Percentiles rank a stretch among this genome's conserved stretches.
phyloP scores from a whole-genome alignment of 2,329 filamentous ascomycete species.

The Cordyceps fumosorosea region DNA sequence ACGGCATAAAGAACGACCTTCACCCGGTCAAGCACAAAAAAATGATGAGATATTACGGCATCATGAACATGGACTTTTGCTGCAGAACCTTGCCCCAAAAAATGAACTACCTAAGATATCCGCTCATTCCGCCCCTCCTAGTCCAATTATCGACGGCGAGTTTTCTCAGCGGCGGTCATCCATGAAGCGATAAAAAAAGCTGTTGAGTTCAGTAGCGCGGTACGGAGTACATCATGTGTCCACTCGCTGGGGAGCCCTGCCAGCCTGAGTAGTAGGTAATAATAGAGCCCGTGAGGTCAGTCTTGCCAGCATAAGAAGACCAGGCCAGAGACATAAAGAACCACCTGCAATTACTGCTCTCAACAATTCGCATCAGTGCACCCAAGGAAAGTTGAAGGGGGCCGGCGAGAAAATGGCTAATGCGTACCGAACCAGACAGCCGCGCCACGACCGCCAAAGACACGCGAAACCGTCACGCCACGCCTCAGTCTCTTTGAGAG shows the following conservation, averaged over 20 bases:
- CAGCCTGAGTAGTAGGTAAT: background rate
- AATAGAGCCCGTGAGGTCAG: too few species aligned
- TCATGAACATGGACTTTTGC: background rate
- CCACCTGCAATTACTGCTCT: background rate
- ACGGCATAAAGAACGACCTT: background rate
- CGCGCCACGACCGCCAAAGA: slow-evolving; percentile 4
- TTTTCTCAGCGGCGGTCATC: background rate
- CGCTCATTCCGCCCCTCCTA: slow-evolving; percentile 2
- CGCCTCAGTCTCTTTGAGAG: background rate
- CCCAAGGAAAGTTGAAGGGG: background rate
- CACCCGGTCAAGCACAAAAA: background rate
- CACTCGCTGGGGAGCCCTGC: background rate
- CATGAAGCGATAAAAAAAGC: background rate
- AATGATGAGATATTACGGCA: background rate
- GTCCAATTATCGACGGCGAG: slow-evolving; percentile 1
- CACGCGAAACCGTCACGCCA: slow-evolving; percentile 10
- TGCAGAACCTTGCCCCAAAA: background rate
- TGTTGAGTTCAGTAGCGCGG: background rate
- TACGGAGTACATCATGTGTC: background rate
- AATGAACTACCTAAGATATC: background rate
- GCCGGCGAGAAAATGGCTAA: background rate
- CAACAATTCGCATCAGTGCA: background rate
- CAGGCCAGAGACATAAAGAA: background rate
- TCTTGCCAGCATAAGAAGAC: background rate
- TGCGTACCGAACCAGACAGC: background rate